A percentile compares a stretch with the other conserved stretches of the same genome.
These are phyloP conservation scores for Diaporthe helianthi DNA, from an alignment of 2,329 filamentous ascomycete species.

Conservation along the genomic window DNA sequence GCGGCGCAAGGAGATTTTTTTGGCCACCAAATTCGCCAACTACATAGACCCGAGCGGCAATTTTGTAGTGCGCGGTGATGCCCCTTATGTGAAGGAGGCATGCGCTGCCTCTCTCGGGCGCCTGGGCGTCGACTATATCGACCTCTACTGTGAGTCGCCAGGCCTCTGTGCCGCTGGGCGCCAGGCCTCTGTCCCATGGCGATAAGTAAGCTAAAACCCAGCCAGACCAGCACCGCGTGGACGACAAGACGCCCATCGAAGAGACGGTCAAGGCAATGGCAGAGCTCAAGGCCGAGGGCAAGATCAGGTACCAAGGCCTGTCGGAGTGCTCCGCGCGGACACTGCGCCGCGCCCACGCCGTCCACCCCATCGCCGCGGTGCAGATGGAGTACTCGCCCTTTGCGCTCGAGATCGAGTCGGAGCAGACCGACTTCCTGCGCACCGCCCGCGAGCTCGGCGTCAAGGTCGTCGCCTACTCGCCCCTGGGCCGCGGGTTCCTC, in stretches of 20 bases:
- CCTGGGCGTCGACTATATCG: conserved; percentile 58
- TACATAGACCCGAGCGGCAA: conserved; percentile 35
- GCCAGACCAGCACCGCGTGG: conserved; percentile 52
- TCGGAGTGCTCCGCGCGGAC: conserved; percentile 54
- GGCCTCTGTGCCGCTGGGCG: no score
- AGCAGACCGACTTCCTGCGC: conserved; percentile 53
- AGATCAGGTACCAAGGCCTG: conserved; percentile 59
- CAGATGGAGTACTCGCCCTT: conserved; percentile 62
- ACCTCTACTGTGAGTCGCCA: conserved; percentile 50
- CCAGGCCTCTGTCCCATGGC: no score
- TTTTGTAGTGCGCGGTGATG: conserved; percentile 37
- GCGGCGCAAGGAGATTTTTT: conserved; percentile 54
- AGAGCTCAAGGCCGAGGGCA: conserved; percentile 56
- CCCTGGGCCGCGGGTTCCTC: conserved; percentile 62
- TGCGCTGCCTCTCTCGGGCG: conserved; percentile 49
- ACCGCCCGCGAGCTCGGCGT: conserved; percentile 62
- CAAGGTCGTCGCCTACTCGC: conserved; percentile 60
- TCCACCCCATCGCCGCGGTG: conserved; percentile 56
- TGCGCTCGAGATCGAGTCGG: conserved; percentile 63
- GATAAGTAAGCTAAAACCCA: not conserved
- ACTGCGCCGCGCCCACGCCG: conserved; percentile 54
- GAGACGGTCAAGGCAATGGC: conserved; percentile 56
- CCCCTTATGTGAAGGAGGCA: conserved; percentile 41
- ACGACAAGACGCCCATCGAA: conserved; percentile 52
- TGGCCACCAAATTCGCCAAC: conserved; percentile 49